Conservation (phyloP, 768 basidiomycete genomes). For the Tulasnella sp. region DNA sequence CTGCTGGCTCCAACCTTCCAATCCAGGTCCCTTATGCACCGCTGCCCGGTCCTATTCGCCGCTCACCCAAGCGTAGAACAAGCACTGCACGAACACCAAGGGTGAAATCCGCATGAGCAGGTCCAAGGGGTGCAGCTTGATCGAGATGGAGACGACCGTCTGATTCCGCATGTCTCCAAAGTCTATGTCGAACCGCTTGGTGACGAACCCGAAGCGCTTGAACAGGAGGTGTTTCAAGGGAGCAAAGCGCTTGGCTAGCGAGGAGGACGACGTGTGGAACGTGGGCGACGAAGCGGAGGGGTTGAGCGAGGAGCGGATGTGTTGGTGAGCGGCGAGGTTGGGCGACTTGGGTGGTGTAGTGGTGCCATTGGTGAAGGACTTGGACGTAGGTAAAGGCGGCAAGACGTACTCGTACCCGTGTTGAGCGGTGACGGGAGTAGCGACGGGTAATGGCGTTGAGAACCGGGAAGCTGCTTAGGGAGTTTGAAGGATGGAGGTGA, state of each 20-base stretch:
- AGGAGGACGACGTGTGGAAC: conserved; percentile 9
- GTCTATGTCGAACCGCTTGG: conserved; percentile 21
- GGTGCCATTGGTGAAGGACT: not conserved
- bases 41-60: conserved; percentile 76
- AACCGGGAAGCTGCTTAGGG: conserved; percentile 28
- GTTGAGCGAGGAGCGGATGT: not conserved
- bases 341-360: not conserved
- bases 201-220: conserved; percentile 37
- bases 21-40: conserved; percentile 47
- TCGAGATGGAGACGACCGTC: not conserved
- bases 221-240: conserved; percentile 33
- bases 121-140: conserved; percentile 68
- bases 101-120: conserved; percentile 88
- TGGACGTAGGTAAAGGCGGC: not conserved
- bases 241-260: conserved; percentile 30
- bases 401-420: not conserved
- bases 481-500: conserved; percentile 75
- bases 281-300: not conserved
- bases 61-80: conserved; percentile 66
- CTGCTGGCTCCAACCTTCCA: not conserved
- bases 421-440: not conserved
- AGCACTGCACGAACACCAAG: conserved; percentile 84
- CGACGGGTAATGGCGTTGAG: not conserved
- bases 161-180: not conserved
- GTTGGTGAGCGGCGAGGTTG: not conserved